Conservation (phyloP, 2,329 filamentous ascomycete species). For the Leptographium radiaticola region DNA sequence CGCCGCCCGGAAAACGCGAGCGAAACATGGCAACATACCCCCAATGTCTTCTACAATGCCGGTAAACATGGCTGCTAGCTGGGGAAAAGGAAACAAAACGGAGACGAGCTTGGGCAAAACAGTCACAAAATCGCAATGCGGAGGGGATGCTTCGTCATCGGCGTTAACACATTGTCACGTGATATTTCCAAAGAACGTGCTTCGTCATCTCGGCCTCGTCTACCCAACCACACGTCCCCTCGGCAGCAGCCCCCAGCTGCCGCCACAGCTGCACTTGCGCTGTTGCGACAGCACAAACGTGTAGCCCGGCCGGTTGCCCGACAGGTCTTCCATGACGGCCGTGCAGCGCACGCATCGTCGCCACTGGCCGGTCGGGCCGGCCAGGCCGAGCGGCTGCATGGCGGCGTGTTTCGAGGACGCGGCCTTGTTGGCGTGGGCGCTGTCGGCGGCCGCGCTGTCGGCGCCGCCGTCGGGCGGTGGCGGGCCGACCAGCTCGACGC, state of each 20-base stretch:
- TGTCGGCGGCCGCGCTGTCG: background rate
- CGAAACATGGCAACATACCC: slow-evolving; percentile 56
- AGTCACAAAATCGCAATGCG: too few relatives aligned
- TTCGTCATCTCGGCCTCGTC: background rate
- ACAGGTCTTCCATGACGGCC: slow-evolving; percentile 51
- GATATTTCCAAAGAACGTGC: too few relatives aligned
- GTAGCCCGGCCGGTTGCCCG: slow-evolving; percentile 32
- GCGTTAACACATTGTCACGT: too few relatives aligned
- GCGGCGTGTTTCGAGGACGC: background rate
- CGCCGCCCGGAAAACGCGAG: background rate
- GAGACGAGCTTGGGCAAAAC: too few relatives aligned
- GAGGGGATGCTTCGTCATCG: too few relatives aligned
- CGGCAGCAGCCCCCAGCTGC: slow-evolving; percentile 34
- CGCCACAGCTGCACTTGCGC: slow-evolving; percentile 41
- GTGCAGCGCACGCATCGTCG: slow-evolving; percentile 47
- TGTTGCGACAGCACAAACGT: slow-evolving; percentile 42
- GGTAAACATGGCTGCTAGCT: slow-evolving; percentile 61
- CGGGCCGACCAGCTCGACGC: slow-evolving; percentile 31
- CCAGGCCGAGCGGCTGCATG: slow-evolving; percentile 25
- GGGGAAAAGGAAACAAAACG: too few relatives aligned
- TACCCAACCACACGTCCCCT: slow-evolving; percentile 9
- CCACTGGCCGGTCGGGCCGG: slow-evolving; percentile 17
- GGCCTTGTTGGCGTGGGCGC: background rate
- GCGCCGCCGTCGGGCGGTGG: background rate
- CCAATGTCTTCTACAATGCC: slow-evolving; percentile 88